These are phyloP conservation scores for Metschnikowia kofuensis DNA, from an alignment of 805 yeast species.

Conservation along the genomic window DNA sequence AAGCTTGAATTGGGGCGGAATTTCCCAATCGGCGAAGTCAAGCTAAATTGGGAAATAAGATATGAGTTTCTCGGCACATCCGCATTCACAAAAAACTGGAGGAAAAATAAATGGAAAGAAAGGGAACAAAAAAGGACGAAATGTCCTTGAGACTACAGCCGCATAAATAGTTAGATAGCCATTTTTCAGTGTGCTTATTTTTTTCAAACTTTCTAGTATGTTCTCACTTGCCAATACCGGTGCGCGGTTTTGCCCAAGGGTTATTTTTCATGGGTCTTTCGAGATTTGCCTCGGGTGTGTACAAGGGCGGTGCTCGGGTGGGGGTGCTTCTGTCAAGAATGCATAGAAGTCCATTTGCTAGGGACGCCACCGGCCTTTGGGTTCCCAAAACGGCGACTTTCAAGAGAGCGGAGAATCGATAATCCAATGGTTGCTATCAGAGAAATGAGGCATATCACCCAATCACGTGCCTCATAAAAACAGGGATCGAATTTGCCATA, in stretches of 20 bases:
- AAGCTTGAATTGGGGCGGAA: not conserved
- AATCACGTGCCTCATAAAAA: not conserved
- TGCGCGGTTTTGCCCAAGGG: not conserved
- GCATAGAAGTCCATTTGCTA: not conserved
- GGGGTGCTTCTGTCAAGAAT: not conserved
- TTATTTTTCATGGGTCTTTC: not conserved
- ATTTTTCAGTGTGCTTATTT: too few species aligned
- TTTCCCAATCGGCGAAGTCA: not conserved
- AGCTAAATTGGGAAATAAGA: too few species aligned
- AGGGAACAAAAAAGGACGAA: too few species aligned
- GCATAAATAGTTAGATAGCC: too few species aligned
- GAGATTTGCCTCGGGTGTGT: not conserved
- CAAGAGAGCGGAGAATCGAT: not conserved
- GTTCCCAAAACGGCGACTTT: not conserved
- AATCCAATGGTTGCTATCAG: not conserved
- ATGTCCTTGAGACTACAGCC: too few species aligned
- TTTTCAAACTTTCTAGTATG: too few species aligned
- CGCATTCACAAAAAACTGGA: too few species aligned
- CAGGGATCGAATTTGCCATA: too few species aligned
- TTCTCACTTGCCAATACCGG: not conserved
- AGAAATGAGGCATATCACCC: not conserved
- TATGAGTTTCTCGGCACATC: too few species aligned
- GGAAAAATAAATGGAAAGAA: too few species aligned
- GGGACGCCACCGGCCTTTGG: not conserved
- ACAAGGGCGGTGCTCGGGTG: not conserved